These are phyloP conservation scores for Eutypella sp. DNA, from an alignment of 2,329 filamentous ascomycete genomes.

Conservation along the genomic window DNA sequence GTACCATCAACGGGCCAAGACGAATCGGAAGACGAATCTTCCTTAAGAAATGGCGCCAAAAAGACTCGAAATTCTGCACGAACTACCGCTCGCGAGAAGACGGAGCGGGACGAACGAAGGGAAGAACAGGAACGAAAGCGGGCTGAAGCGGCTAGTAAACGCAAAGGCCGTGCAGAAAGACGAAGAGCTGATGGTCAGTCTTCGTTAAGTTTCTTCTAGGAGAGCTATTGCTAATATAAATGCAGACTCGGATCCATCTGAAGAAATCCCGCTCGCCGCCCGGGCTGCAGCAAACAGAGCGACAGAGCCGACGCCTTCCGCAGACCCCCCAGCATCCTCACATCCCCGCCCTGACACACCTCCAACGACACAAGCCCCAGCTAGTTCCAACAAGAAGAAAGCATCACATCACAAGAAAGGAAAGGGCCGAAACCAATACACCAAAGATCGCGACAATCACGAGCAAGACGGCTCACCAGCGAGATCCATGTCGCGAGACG, in stretches of 20 bases:
- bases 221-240: slow-evolving; percentile 31
- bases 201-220: slow-evolving; percentile 18
- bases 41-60: slow-evolving; percentile 52
- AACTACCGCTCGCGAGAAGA: slow-evolving; percentile 57
- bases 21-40: slow-evolving; percentile 71
- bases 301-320: slow-evolving; percentile 26
- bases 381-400: slow-evolving; percentile 54
- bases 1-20: slow-evolving; percentile 44
- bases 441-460: slow-evolving; percentile 62
- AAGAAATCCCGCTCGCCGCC: slow-evolving; percentile 56
- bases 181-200: slow-evolving; percentile 72
- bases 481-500: slow-evolving; percentile 47
- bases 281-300: slow-evolving; percentile 30
- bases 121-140: slow-evolving; percentile 72
- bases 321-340: slow-evolving; percentile 40
- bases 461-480: slow-evolving; percentile 51
- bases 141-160: slow-evolving; percentile 69
- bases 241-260: slow-evolving; percentile 66
- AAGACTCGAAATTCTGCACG: slow-evolving; percentile 56
- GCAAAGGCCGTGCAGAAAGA: slow-evolving; percentile 77
- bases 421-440: slow-evolving; percentile 77
- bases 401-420: slow-evolving; percentile 60
- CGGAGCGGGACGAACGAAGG: slow-evolving; percentile 66
- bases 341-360: slow-evolving; percentile 45
- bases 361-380: slow-evolving; percentile 32